Evolutionary conservation across 1,284 basidiomycete species (phyloP).

Genomic region (Trametes sp.): DNA sequence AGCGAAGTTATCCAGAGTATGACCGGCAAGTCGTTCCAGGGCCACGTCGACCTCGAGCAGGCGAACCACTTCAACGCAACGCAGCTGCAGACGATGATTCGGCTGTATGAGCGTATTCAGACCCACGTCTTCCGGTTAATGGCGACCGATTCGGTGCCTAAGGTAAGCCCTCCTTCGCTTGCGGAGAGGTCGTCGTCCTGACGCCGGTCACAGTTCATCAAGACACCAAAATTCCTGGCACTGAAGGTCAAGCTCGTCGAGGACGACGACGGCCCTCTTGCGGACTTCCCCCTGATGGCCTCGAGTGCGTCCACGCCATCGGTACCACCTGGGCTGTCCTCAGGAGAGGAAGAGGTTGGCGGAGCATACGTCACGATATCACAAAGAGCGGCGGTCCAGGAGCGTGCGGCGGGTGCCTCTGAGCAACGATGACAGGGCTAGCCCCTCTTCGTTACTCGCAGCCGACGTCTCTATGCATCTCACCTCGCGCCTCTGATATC

Average conservation of each 20-base stretch:
- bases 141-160: slow-evolving; percentile 97
- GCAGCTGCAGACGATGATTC: slow-evolving; percentile 93
- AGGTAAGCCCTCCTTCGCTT: slow-evolving; percentile 57
- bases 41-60: slow-evolving; percentile 81
- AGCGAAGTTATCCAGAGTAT: slow-evolving; percentile 83
- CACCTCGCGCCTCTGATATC: slow-evolving; percentile 29
- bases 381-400: slow-evolving; percentile 59
- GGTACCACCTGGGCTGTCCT: slow-evolving; percentile 70
- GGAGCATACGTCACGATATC: slow-evolving; percentile 88
- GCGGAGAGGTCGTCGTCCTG: neutral
- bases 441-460: slow-evolving; percentile 13
- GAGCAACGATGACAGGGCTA: slow-evolving; percentile 27
- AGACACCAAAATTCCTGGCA: slow-evolving; percentile 79
- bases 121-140: slow-evolving; percentile 96
- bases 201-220: slow-evolving; percentile 70
- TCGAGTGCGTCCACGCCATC: slow-evolving; percentile 51
- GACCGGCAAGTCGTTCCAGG: slow-evolving; percentile 80
- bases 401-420: slow-evolving; percentile 25
- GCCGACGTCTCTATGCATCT: slow-evolving; percentile 33
- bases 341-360: slow-evolving; percentile 69
- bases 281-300: slow-evolving; percentile 39
- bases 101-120: slow-evolving; percentile 95
- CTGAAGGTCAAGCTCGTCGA: slow-evolving; percentile 78
- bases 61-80: slow-evolving; percentile 86
- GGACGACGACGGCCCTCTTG: slow-evolving; percentile 59